Base-by-base conservation (phyloP, 1,284 basidiomycete species). In the Ceratobasidium sp. region DNA sequence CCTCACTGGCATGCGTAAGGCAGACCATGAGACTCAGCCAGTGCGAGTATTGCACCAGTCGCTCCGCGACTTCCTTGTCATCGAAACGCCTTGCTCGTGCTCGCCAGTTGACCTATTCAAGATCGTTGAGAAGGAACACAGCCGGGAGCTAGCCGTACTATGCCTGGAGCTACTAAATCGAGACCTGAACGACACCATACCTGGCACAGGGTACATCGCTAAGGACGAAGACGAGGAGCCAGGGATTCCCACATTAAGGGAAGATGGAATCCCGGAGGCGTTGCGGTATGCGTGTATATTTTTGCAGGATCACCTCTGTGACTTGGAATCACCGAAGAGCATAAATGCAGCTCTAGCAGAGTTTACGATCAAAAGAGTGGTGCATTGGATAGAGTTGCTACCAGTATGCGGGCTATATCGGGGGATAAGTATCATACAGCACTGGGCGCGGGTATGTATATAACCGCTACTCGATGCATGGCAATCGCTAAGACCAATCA, bases 271-370 rank as follows among this genome's bases (percentile, higher is more conserved):
- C 33, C 33, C 9, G n/a, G 46, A 68, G 28, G 44, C 51, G 10
- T 33, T 69, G 26, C 33, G 46, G 51, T 71, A 71, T 44, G 68
- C 68, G 5, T 71, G 68, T 39, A 51, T 18, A 42, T 71, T 71
- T 39, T 71, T 51, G 51, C 10, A 33, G 20, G 68, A 71, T 18
- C 68, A 71, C 33, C 20, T 71, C 10, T 13, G 3, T 7, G 68
- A 71, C 51, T 15, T 51, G 13, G 26, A 53, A n/a, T 18, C 26
- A 12, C 23, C 64, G 51, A 55, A 28, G 20, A 20, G 20, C 58
- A 10, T 26, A 56, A 42, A 5, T 9, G 23, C 2, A 53, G 18
- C 53, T 71, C 0, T 6, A 33, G 2, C 1, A n/a, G 15, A 56
- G 56, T n/a, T 18, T 71, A 44, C 2, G 28, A 33, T 33, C 2